phyloP scores from a whole-genome alignment of 2,329 filamentous ascomycete genomes.

The Diplocarpon rosae region DNA sequence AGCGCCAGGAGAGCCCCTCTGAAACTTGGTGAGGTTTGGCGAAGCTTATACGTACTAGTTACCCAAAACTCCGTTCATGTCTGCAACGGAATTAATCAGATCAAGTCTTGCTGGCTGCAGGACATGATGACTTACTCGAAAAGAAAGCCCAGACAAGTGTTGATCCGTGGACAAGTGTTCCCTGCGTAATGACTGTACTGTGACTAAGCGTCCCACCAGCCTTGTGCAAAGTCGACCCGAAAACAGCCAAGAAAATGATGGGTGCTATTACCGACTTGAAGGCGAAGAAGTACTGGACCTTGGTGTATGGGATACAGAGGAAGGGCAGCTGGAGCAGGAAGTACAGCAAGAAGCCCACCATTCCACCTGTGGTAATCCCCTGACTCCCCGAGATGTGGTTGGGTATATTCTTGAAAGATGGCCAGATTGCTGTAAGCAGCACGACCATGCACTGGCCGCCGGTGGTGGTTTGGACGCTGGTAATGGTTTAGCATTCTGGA shows the following conservation, averaged over 20 bases:
- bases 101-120: background rate
- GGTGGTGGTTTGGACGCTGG: constrained; percentile 50
- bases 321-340: constrained; percentile 31
- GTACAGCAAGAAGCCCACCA: constrained; percentile 27
- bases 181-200: constrained; percentile 8
- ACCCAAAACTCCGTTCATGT: constrained; percentile 13
- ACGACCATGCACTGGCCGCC: constrained; percentile 40
- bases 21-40: no score
- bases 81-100: constrained; percentile 2
- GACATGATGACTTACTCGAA: constrained; percentile 8
- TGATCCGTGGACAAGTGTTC: constrained; percentile 5
- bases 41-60: constrained; percentile 2
- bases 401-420: constrained; percentile 39
- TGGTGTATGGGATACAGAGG: constrained; percentile 33
- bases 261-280: constrained; percentile 31
- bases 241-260: constrained; percentile 10
- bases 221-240: constrained; percentile 5
- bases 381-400: constrained; percentile 38
- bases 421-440: constrained; percentile 40
- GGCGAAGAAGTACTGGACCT: constrained; percentile 40
- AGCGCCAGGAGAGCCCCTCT: no score
- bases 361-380: constrained; percentile 44
- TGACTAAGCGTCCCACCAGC: constrained; percentile 13
- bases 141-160: constrained; percentile 12
- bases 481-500: no score